Percentiles rank a stretch among this genome's conserved stretches.
These are phyloP conservation scores for Apiospora aurea DNA, from an alignment of 2,329 filamentous ascomycete species.

Conservation along the genomic window DNA sequence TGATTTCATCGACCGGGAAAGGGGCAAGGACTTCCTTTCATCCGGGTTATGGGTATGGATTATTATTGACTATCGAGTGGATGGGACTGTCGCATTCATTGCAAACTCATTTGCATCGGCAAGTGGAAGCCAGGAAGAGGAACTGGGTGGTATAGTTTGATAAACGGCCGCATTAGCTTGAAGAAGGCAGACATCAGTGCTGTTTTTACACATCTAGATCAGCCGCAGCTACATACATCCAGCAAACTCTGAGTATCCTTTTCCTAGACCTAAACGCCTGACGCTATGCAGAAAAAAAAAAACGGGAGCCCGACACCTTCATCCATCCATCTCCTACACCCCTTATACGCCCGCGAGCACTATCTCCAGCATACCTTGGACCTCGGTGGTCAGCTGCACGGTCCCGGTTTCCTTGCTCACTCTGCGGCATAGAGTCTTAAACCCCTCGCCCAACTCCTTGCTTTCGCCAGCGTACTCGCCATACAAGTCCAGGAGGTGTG, in stretches of 20 bases:
- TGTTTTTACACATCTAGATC: constrained; percentile 10
- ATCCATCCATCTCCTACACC: constrained; percentile 31
- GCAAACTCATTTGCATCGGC: background rate
- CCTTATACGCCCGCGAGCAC: constrained; percentile 55
- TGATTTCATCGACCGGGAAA: background rate
- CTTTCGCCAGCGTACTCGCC: constrained; percentile 79
- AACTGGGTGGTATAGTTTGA: constrained; percentile 6
- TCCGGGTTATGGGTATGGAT: background rate
- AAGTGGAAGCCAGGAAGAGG: background rate
- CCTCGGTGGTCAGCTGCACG: constrained; percentile 82
- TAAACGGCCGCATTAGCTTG: constrained; percentile 17
- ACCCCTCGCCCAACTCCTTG: constrained; percentile 72
- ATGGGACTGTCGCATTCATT: background rate
- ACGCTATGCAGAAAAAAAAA: constrained; percentile 25
- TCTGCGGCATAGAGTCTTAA: constrained; percentile 71
- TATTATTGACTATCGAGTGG: background rate
- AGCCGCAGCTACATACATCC: constrained; percentile 9
- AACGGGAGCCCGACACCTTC: background rate
- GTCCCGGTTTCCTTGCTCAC: constrained; percentile 82
- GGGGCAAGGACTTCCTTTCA: background rate
- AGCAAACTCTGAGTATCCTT: constrained; percentile 16
- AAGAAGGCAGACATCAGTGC: constrained; percentile 17
- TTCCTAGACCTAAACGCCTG: constrained; percentile 26
- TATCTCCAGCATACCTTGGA: constrained; percentile 85
- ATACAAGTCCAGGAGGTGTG: constrained; percentile 87